Conservation (phyloP, 306 rosid genomes). For the Cucurbita pepo region DNA sequence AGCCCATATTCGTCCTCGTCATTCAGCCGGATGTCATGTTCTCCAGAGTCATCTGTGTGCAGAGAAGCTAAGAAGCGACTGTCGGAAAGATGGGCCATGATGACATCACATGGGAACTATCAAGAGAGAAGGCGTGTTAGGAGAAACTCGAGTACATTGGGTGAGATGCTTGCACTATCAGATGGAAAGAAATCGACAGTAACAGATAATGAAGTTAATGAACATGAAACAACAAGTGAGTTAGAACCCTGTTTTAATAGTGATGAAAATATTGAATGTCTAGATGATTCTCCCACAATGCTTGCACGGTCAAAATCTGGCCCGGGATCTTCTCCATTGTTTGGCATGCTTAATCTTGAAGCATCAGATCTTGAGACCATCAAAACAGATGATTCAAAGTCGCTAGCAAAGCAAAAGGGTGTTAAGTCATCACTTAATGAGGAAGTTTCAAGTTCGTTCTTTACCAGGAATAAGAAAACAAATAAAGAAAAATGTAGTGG, state of each 20-base stretch:
- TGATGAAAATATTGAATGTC: constrained; percentile 27
- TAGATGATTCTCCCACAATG: constrained; percentile 22
- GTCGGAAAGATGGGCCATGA: constrained; percentile 84
- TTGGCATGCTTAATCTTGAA: constrained; percentile 29
- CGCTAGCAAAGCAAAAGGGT: constrained; percentile 48
- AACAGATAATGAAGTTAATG: constrained; percentile 22
- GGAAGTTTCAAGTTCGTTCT: constrained; percentile 73
- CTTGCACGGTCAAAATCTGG: constrained; percentile 65
- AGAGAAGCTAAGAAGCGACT: constrained; percentile 91
- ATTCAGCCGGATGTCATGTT: constrained; percentile 53
- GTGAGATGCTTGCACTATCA: constrained; percentile 91
- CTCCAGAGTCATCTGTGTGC: constrained; percentile 81
- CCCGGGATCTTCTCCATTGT: constrained; percentile 36
- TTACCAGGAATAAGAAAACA: constrained; percentile 62
- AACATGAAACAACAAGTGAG: constrained; percentile 29
- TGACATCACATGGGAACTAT: constrained; percentile 39
- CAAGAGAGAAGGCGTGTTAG: constrained; percentile 38
- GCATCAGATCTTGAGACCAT: constrained; percentile 28
- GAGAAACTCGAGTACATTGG: constrained; percentile 66
- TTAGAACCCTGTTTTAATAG: constrained; percentile 25
- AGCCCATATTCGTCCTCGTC: constrained; percentile 64
- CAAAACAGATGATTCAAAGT: constrained; percentile 30
- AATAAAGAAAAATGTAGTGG: constrained; percentile 40
- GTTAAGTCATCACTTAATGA: constrained; percentile 57
- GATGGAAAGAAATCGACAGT: constrained; percentile 38